Percentiles rank a stretch among this genome's conserved stretches.
These are phyloP conservation scores for Nakazawaea wyomingensis DNA, from an alignment of 805 yeast species.

Conservation along the genomic window DNA sequence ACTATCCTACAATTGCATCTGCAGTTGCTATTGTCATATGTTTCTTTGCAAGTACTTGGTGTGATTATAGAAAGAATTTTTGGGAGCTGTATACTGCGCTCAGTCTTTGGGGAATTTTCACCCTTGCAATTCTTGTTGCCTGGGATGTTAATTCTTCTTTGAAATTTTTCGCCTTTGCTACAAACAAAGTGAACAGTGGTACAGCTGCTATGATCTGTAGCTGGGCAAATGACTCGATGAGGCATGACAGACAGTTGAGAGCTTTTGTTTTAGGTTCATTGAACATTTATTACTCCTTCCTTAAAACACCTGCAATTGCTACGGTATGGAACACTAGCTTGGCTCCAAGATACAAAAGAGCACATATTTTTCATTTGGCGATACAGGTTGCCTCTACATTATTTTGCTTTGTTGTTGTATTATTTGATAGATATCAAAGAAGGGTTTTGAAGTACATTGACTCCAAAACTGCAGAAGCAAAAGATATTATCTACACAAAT, in stretches of 20 bases:
- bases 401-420: constrained; percentile 1
- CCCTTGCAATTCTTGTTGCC: constrained; percentile 41
- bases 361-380: constrained; percentile 1
- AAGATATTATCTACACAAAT: no score
- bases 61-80: constrained; percentile 8
- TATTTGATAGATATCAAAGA: constrained; percentile 7
- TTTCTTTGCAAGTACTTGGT: constrained; percentile 9
- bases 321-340: constrained; percentile 45
- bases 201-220: constrained; percentile 36
- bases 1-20: constrained; percentile 45
- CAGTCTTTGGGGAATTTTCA: constrained; percentile 33
- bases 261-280: constrained; percentile 60
- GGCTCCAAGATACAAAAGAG: constrained; percentile 41
- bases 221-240: constrained; percentile 33
- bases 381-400: constrained; percentile 5
- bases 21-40: constrained; percentile 42
- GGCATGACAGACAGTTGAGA: constrained; percentile 56
- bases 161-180: constrained; percentile 43
- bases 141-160: constrained; percentile 50
- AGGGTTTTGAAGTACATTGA: constrained; percentile 6
- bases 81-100: not conserved
- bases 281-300: constrained; percentile 46
- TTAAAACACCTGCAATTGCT: constrained; percentile 29
- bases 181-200: constrained; percentile 43
- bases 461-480: no score